Percentiles rank a stretch among this genome's conserved stretches.
phyloP scores from a whole-genome alignment of 768 basidiomycete genomes.

The Leccinellum luteum region DNA sequence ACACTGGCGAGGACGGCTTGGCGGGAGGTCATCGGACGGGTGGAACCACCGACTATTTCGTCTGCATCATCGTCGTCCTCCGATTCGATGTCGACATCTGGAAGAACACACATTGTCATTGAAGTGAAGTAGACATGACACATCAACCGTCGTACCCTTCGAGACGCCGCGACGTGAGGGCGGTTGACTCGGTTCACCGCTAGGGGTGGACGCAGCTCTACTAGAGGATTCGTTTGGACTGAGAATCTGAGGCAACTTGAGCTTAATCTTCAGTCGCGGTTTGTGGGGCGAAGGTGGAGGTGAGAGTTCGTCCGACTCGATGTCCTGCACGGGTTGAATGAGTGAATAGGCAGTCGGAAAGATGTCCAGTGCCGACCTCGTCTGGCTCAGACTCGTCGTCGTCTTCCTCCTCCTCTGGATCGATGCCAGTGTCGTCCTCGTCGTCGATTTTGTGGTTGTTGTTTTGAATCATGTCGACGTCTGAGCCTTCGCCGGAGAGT shows the following conservation, averaged over 20 bases:
- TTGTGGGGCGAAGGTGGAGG: slow-evolving; percentile 33
- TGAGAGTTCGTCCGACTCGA: slow-evolving; percentile 35
- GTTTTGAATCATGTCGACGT: slow-evolving; percentile 37
- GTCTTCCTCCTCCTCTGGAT: slow-evolving; percentile 33
- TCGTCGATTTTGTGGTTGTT: slow-evolving; percentile 31
- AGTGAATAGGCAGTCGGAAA: neutral
- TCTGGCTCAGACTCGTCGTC: slow-evolving; percentile 19
- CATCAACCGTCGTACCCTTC: slow-evolving; percentile 12
- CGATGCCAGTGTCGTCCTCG: slow-evolving; percentile 38
- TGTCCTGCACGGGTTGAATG: slow-evolving; percentile 20
- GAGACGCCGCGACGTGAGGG: slow-evolving; percentile 27
- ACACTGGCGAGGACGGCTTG: slow-evolving; percentile 73
- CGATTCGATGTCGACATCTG: slow-evolving; percentile 43
- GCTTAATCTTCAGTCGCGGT: slow-evolving; percentile 58
- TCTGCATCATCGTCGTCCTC: slow-evolving; percentile 39
- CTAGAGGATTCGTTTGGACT: slow-evolving; percentile 33
- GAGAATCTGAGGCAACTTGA: slow-evolving; percentile 48
- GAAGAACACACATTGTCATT: neutral
- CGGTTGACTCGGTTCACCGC: slow-evolving; percentile 22
- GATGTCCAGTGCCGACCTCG: slow-evolving; percentile 1
- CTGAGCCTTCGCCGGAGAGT: slow-evolving; percentile 22
- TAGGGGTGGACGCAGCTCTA: slow-evolving; percentile 24
- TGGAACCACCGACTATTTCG: slow-evolving; percentile 37
- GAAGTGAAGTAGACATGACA: neutral
- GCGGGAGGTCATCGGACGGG: slow-evolving; percentile 50